phyloP scores from a whole-genome alignment of 116 monocot genomes.

The Papilionanthe hybrid region DNA sequence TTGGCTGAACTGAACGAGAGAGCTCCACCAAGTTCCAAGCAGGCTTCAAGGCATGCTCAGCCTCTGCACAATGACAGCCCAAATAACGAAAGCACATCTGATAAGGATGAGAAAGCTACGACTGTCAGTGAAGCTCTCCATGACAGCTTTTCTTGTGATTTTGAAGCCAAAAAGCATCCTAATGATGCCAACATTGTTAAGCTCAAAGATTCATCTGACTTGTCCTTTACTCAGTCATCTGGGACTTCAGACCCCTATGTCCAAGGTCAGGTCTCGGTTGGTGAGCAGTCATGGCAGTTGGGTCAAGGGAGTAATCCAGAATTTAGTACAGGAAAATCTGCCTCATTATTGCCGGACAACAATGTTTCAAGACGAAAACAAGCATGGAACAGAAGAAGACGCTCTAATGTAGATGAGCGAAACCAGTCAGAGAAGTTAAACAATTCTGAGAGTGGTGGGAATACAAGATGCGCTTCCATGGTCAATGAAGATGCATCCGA shows the following conservation, averaged over 20 bases:
- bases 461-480: background rate
- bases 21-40: conserved; percentile 27
- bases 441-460: conserved; percentile 5
- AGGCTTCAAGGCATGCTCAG: conserved; percentile 15
- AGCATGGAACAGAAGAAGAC: conserved; percentile 34
- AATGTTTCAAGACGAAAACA: conserved; percentile 36
- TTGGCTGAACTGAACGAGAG: conserved; percentile 79
- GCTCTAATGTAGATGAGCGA: conserved; percentile 24
- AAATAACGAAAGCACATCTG: conserved; percentile 12
- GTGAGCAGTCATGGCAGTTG: conserved; percentile 5
- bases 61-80: conserved; percentile 6
- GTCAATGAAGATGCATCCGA: no score
- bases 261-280: conserved; percentile 3
- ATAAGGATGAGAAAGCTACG: conserved; percentile 8
- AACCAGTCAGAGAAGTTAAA: conserved; percentile 20
- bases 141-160: background rate
- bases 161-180: background rate
- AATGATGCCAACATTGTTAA: conserved; percentile 6
- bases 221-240: no score
- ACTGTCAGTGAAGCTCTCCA: background rate
- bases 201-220: background rate
- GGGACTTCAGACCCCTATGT: background rate
- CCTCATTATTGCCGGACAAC: conserved; percentile 12
- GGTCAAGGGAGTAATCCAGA: conserved; percentile 1
- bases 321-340: background rate